Evolutionary conservation across 352 stramenopile genomes (phyloP), one percentile per base, ranked within the genome.

Genomic region (Globisporangium orthogonon): DNA sequence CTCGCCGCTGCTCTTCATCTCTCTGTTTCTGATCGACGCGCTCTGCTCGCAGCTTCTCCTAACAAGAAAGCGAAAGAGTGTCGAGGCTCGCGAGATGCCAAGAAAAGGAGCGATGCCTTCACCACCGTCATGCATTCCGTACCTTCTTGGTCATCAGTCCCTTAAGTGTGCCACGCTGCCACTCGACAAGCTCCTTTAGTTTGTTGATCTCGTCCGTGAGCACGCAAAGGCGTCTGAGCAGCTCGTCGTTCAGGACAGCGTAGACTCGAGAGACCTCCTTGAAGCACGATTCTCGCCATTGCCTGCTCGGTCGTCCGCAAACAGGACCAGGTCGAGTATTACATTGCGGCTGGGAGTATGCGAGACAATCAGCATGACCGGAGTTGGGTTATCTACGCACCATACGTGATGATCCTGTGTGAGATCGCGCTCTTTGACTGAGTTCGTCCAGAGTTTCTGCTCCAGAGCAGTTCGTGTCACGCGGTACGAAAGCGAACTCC

Each of bases 31-130:
- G 40, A 7, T 64, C 44, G 7, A 67, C 47, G 14, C 56, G 63
- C 31, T 62, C 49, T 11, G 59, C 52, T 41, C 69, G 67, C 50
- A 63, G 53, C 5, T 70, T 74, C 28, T 66, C 63, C 69, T 76
- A 9, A 5, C 37, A 13, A 43, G 11, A 10, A 43, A 43, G 11
- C 37, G 37, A 43, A 13, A 0, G 37, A 4, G 10, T 37, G 33
- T 37, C 11, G 17, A 4, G 11, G 11, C 10, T 13, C 37, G 37
- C 17, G 11, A 43, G 37, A 17, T 4, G 37, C 37, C 33, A 5
- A 3, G 11, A 43, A 17, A 3, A 43, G 2, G 37, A 48, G 18
- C 43, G 17, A 4, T 28, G 43, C 5, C 9, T 29, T 29, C 43
- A 17, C 6, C 15, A 29, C 41, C 7, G 17, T 4, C 23, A 23